Conservation (phyloP, 2,329 filamentous ascomycete species). For the Arthroderma sp. region DNA sequence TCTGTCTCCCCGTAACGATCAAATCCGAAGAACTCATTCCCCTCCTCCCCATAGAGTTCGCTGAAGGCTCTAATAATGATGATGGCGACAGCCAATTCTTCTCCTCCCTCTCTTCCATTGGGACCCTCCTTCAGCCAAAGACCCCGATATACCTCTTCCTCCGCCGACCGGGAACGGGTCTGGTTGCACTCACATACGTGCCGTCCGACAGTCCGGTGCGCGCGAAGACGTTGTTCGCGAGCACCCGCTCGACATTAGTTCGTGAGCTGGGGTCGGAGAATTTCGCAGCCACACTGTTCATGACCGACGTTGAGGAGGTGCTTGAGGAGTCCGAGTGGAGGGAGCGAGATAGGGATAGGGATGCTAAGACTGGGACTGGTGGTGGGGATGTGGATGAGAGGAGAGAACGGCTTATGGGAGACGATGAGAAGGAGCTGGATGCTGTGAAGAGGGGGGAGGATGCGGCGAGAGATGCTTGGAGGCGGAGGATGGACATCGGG, state of each 20-base stretch:
- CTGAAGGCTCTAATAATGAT: conserved; percentile 3
- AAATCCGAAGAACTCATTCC: conserved; percentile 31
- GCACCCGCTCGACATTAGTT: conserved; percentile 47
- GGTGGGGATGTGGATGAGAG: conserved; percentile 13
- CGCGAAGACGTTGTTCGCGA: conserved; percentile 53
- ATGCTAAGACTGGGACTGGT: conserved; percentile 14
- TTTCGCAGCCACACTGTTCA: conserved; percentile 46
- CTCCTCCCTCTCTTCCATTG: conserved; percentile 37
- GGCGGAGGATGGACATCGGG: conserved; percentile 32
- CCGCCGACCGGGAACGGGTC: conserved; percentile 33
- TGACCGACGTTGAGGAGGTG: conserved; percentile 46
- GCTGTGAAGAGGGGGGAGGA: conserved; percentile 48
- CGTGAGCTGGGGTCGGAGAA: conserved; percentile 50
- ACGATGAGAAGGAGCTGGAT: conserved; percentile 46
- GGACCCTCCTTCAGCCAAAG: conserved; percentile 40
- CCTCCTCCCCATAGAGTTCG: conserved; percentile 26
- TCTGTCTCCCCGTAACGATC: conserved; percentile 36
- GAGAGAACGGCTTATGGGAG: conserved; percentile 43
- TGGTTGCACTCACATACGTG: conserved; percentile 48
- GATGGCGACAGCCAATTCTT: conserved; percentile 33
- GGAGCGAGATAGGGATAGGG: conserved; percentile 37
- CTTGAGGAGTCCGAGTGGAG: conserved; percentile 40
- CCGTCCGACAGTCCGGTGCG: conserved; percentile 50
- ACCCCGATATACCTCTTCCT: conserved; percentile 49
- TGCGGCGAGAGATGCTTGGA: conserved; percentile 41